Evolutionary conservation across 192 early-diverging fungal genomes (phyloP).

Genomic region (Spizellomyces sp.): DNA sequence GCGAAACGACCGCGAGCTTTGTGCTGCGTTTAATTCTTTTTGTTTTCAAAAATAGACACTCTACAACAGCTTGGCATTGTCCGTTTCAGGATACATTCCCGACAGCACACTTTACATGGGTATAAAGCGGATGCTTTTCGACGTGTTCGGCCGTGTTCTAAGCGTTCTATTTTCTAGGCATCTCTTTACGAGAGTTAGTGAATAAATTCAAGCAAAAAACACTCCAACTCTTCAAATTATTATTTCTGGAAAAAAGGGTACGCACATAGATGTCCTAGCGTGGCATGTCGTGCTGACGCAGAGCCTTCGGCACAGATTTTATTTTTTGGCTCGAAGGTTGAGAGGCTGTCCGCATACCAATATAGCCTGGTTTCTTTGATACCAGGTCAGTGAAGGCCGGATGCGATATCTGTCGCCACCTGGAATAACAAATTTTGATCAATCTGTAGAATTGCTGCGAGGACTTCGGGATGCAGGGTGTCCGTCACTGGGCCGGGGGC

Average conservation of each 20-base stretch:
- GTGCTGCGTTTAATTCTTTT: not conserved
- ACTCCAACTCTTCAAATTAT: slow-evolving; percentile 72
- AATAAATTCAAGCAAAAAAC: slow-evolving; percentile 77
- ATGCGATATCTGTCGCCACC: not conserved
- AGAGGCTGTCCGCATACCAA: slow-evolving; percentile 75
- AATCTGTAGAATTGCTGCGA: slow-evolving; percentile 42
- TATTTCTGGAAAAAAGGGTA: slow-evolving; percentile 75
- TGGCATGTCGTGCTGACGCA: not conserved
- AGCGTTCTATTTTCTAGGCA: slow-evolving; percentile 41
- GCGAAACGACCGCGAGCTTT: not conserved
- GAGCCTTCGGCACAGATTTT: slow-evolving; percentile 53
- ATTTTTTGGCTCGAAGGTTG: slow-evolving; percentile 84
- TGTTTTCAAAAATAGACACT: slow-evolving; percentile 52
- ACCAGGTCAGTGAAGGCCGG: slow-evolving; percentile 46
- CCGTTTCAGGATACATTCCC: slow-evolving; percentile 56
- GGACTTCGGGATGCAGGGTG: slow-evolving; percentile 56
- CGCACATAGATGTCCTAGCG: not conserved
- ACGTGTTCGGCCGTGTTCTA: slow-evolving; percentile 4
- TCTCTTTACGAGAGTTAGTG: slow-evolving; percentile 70
- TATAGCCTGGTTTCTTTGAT: slow-evolving; percentile 76
- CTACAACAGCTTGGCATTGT: slow-evolving; percentile 58
- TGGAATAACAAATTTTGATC: not conserved
- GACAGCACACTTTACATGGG: slow-evolving; percentile 73
- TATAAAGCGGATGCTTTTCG: slow-evolving; percentile 17
- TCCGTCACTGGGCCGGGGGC: slow-evolving; percentile 33